Conservation (phyloP, 805 yeast genomes). For the Sungouiozyma intestinalis region DNA sequence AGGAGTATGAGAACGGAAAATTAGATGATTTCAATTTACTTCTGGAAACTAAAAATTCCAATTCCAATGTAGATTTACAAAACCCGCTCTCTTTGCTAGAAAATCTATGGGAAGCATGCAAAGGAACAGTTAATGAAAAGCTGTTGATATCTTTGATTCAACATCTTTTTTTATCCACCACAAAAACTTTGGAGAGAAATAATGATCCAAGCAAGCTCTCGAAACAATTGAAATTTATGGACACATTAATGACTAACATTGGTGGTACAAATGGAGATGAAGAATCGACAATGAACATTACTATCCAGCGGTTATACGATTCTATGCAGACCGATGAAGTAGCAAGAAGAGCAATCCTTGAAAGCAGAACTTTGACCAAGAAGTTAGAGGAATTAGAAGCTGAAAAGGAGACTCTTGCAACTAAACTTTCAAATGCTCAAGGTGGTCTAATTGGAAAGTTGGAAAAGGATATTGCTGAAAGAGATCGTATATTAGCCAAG, state of each 20-base stretch:
- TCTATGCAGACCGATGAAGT: constrained; percentile 82
- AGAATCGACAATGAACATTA: constrained; percentile 65
- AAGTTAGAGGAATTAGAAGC: constrained; percentile 36
- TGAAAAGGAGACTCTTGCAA: constrained; percentile 57
- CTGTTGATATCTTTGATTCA: constrained; percentile 39
- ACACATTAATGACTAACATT: constrained; percentile 61
- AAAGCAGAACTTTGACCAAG: constrained; percentile 45
- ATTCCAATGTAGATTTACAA: constrained; percentile 32
- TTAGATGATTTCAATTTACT: constrained; percentile 26
- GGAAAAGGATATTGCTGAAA: constrained; percentile 57
- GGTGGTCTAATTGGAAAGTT: constrained; percentile 69
- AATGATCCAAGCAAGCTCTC: constrained; percentile 22
- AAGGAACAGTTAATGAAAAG: constrained; percentile 44
- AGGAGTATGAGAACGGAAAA: constrained; percentile 43
- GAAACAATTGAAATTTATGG: constrained; percentile 42
- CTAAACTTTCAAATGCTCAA: constrained; percentile 64
- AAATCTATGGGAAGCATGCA: constrained; percentile 39
- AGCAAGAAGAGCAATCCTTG: constrained; percentile 62
- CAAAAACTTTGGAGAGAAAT: constrained; percentile 15
- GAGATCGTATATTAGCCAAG: constrained; percentile 51
- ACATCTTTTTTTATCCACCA: constrained; percentile 25
- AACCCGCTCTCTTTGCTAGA: constrained; percentile 60
- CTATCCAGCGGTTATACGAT: constrained; percentile 66
- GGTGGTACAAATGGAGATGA: constrained; percentile 36
- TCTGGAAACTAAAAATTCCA: constrained; percentile 14